Percentiles rank a stretch among this genome's conserved stretches.
These are phyloP conservation scores for Claviceps arundinis DNA, from an alignment of 2,329 filamentous ascomycete genomes.

Conservation along the genomic window DNA sequence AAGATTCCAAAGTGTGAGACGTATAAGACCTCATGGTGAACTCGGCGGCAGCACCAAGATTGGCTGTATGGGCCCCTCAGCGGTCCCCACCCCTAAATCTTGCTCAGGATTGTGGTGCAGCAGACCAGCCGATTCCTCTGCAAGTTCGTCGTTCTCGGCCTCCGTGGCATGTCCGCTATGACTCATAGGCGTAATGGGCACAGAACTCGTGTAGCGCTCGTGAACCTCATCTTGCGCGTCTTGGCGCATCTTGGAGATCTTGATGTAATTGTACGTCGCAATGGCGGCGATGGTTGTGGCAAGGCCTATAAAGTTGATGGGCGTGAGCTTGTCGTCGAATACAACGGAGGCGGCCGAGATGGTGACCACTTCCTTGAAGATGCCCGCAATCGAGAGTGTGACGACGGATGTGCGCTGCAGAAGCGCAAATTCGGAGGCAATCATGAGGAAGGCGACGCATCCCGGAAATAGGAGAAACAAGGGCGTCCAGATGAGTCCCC, in stretches of 20 bases:
- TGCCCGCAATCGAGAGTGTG: slow-evolving; percentile 89
- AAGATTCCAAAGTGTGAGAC: background rate
- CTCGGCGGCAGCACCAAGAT: background rate
- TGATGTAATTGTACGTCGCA: slow-evolving; percentile 83
- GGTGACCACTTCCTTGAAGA: slow-evolving; percentile 97
- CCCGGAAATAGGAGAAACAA: slow-evolving; percentile 80
- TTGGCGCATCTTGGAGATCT: slow-evolving; percentile 75
- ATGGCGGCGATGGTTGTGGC: slow-evolving; percentile 84
- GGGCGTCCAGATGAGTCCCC: slow-evolving; percentile 53
- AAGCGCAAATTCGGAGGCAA: slow-evolving; percentile 86
- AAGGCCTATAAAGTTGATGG: slow-evolving; percentile 76
- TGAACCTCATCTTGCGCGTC: slow-evolving; percentile 50
- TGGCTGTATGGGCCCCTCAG: slow-evolving; percentile 25
- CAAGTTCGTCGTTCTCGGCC: slow-evolving; percentile 27
- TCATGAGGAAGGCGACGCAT: slow-evolving; percentile 89
- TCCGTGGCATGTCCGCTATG: slow-evolving; percentile 27
- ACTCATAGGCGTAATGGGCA: slow-evolving; percentile 21
- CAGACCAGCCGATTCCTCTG: slow-evolving; percentile 33
- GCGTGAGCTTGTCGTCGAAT: slow-evolving; percentile 77
- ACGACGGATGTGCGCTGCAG: slow-evolving; percentile 92
- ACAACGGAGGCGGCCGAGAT: slow-evolving; percentile 78
- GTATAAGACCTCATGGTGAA: background rate
- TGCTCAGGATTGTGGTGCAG: slow-evolving; percentile 26
- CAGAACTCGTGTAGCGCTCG: slow-evolving; percentile 21
- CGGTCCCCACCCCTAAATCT: slow-evolving; percentile 23